Evolutionary conservation across 371 early-diverging fungal species (phyloP).

Genomic region (Sporodiniella umbellata): DNA sequence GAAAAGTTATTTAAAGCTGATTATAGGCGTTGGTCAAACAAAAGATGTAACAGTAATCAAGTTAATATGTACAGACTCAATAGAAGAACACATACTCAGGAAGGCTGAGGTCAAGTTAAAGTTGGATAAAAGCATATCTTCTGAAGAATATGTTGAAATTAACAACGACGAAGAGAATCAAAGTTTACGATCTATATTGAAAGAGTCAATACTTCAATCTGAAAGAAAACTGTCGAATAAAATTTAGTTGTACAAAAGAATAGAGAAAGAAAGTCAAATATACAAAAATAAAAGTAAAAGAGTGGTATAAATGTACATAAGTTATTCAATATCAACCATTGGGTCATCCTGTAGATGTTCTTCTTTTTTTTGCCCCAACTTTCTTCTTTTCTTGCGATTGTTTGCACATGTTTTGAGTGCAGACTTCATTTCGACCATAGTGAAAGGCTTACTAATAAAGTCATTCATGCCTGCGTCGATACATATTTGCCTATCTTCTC

Average conservation of each 20-base stretch:
- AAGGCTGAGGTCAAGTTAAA: constrained; percentile 71
- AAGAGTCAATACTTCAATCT: constrained; percentile 7
- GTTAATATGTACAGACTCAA: constrained; percentile 66
- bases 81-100: constrained; percentile 74
- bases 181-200: constrained; percentile 11
- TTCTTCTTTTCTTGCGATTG: constrained; percentile 21
- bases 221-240: background rate
- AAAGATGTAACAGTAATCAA: constrained; percentile 78
- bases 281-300: background rate
- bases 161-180: constrained; percentile 12
- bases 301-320: background rate
- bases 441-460: constrained; percentile 60
- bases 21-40: constrained; percentile 84
- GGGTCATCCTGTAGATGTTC: constrained; percentile 20
- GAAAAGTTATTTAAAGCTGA: background rate
- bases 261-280: background rate
- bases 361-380: constrained; percentile 22
- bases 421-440: constrained; percentile 52
- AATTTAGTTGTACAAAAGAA: background rate
- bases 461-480: constrained; percentile 65
- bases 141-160: constrained; percentile 1
- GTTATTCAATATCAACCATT: constrained; percentile 18
- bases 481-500: constrained; percentile 57
- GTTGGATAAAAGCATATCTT: constrained; percentile 53
- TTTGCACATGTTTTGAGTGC: constrained; percentile 31